Conservation (phyloP, 164 flowering plant species). For the Houttuynia cordata region DNA sequence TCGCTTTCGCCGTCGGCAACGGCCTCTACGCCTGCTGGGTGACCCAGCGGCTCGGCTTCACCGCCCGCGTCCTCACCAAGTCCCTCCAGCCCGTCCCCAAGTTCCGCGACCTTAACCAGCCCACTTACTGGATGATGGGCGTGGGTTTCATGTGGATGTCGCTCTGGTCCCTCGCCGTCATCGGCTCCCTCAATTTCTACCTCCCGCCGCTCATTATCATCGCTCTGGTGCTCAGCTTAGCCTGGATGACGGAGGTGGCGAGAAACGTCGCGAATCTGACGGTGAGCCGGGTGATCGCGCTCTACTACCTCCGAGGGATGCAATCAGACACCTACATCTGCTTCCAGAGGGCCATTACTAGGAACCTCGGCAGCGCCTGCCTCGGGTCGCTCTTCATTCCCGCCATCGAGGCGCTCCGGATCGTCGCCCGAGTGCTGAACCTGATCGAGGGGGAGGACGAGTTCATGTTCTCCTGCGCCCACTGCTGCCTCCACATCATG, state of each 20-base stretch:
- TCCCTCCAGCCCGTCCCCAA: slow-evolving; percentile 58
- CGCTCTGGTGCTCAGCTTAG: slow-evolving; percentile 49
- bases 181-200: slow-evolving; percentile 70
- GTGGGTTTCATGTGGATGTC: slow-evolving; percentile 72
- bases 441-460: slow-evolving; percentile 92
- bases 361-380: slow-evolving; percentile 80
- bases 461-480: slow-evolving; percentile 95
- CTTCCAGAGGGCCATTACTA: slow-evolving; percentile 70
- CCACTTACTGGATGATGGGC: slow-evolving; percentile 67
- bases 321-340: slow-evolving; percentile 59
- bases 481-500: slow-evolving; percentile 81
- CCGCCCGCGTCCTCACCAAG: slow-evolving; percentile 34
- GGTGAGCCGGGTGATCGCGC: slow-evolving; percentile 60
- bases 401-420: slow-evolving; percentile 63
- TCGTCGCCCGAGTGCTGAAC: slow-evolving; percentile 65
- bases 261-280: slow-evolving; percentile 75
- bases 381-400: slow-evolving; percentile 84
- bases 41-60: slow-evolving; percentile 37
- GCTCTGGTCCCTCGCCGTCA: slow-evolving; percentile 66
- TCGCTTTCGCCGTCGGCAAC: slow-evolving; percentile 58
- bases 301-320: slow-evolving; percentile 87
- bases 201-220: slow-evolving; percentile 50
- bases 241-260: slow-evolving; percentile 85
- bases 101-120: slow-evolving; percentile 52
- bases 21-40: slow-evolving; percentile 93